These are phyloP conservation scores for Carallia brachiata DNA, from an alignment of 345 rosid genomes.

Conservation along the genomic window DNA sequence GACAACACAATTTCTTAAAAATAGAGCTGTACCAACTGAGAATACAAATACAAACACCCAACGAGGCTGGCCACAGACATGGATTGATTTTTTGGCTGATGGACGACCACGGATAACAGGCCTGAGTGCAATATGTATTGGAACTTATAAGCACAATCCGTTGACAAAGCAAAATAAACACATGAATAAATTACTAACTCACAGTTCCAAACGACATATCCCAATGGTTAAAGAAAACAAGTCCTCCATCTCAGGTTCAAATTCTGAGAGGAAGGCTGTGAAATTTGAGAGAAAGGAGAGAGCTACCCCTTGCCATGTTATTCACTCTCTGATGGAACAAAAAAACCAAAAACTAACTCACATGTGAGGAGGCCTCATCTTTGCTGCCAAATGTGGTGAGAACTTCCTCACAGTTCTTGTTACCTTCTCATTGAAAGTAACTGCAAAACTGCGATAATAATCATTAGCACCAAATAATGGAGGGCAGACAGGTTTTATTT, in stretches of 20 bases:
- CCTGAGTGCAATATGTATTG: conserved; percentile 39
- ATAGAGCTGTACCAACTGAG: conserved; percentile 55
- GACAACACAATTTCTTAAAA: neutral
- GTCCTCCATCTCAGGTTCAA: too few relatives aligned
- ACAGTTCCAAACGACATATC: too few relatives aligned
- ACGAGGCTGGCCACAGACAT: conserved; percentile 86
- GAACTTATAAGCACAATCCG: neutral
- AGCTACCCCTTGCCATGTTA: too few relatives aligned
- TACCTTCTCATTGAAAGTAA: conserved; percentile 86
- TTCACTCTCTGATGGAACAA: too few relatives aligned
- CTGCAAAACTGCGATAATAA: conserved; percentile 72
- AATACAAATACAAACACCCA: conserved; percentile 75
- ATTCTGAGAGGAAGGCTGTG: too few relatives aligned
- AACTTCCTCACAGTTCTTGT: conserved; percentile 81
- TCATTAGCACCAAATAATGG: neutral
- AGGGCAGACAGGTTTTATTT: neutral
- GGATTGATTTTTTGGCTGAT: conserved; percentile 68
- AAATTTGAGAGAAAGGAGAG: too few relatives aligned
- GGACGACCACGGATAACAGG: conserved; percentile 97
- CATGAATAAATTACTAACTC: neutral
- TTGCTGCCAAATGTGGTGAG: conserved; percentile 98
- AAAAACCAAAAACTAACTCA: conserved; percentile 23
- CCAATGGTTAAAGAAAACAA: too few relatives aligned
- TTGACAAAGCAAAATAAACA: neutral
- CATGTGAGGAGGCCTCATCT: conserved; percentile 95